Evolutionary conservation across 2,329 filamentous ascomycete species (phyloP).

Genomic region (Sarocladium oryzae): DNA sequence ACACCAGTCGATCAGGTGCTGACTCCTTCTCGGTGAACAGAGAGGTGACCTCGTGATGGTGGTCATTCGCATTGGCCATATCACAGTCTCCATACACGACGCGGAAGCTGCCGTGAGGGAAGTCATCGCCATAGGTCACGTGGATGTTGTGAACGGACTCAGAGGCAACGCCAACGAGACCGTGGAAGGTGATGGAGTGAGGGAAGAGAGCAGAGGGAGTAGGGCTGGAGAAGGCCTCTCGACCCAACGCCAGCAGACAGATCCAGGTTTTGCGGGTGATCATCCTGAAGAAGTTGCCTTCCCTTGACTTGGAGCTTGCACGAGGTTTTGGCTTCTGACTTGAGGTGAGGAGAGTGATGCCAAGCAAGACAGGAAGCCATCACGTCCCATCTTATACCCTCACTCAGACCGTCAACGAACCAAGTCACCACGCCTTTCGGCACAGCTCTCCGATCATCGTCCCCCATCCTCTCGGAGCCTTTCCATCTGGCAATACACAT

Average conservation of each 20-base stretch:
- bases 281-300: not conserved
- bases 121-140: constrained; percentile 15
- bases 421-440: not conserved
- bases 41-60: constrained; percentile 14
- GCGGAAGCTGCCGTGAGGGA: constrained; percentile 13
- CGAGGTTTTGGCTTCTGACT: too few relatives aligned
- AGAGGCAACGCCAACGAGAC: not conserved
- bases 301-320: too few relatives aligned
- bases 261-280: constrained; percentile 6
- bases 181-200: not conserved
- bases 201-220: not conserved
- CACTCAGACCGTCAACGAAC: not conserved
- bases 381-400: not conserved
- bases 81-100: constrained; percentile 17
- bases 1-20: constrained; percentile 17
- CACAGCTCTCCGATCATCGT: not conserved
- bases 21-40: constrained; percentile 11
- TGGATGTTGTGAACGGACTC: constrained; percentile 15
- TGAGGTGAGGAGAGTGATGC: not conserved
- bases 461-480: not conserved
- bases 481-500: not conserved
- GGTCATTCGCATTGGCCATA: constrained; percentile 11
- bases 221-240: constrained; percentile 6
- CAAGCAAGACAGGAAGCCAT: not conserved
- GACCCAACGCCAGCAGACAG: constrained; percentile 4